Conservation (phyloP, 352 stramenopile species). For the Globisporangium viniferum region DNA sequence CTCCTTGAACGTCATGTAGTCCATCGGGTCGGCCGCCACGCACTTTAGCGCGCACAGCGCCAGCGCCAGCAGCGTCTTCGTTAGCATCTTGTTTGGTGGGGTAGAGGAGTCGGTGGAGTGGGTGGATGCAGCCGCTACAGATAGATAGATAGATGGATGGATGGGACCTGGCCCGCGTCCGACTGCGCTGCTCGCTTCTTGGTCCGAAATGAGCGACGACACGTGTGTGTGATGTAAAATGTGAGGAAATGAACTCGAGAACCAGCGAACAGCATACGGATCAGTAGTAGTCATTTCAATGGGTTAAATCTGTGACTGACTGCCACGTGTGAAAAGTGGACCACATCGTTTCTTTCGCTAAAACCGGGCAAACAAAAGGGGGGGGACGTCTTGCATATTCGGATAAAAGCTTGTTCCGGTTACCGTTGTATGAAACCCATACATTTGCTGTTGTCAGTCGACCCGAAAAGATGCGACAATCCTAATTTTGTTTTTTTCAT, state of each 20-base stretch:
- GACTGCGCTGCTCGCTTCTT: conserved; percentile 7
- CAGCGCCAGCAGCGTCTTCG: conserved; percentile 24
- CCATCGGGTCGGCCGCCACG: conserved; percentile 13
- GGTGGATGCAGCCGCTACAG: neutral
- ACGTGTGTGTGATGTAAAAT: conserved; percentile 6
- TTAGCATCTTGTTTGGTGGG: conserved; percentile 10
- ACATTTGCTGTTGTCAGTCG: no score
- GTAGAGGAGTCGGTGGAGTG: neutral
- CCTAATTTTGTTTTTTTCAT: no score
- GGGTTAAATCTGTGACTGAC: neutral
- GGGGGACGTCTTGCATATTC: no score
- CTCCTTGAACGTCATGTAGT: conserved; percentile 48
- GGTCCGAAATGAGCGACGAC: conserved; percentile 1
- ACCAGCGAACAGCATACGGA: neutral
- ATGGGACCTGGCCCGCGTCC: neutral
- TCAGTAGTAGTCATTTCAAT: neutral
- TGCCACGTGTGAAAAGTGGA: conserved; percentile 4
- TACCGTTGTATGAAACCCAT: no score
- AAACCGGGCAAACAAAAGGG: no score
- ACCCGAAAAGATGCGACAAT: no score
- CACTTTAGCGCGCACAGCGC: conserved; percentile 15
- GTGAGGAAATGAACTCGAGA: neutral
- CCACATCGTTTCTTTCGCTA: neutral
- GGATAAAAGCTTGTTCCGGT: no score
- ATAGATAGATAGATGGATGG: neutral